phyloP scores from a whole-genome alignment of 768 basidiomycete genomes.

The Phaeotremella fagi region DNA sequence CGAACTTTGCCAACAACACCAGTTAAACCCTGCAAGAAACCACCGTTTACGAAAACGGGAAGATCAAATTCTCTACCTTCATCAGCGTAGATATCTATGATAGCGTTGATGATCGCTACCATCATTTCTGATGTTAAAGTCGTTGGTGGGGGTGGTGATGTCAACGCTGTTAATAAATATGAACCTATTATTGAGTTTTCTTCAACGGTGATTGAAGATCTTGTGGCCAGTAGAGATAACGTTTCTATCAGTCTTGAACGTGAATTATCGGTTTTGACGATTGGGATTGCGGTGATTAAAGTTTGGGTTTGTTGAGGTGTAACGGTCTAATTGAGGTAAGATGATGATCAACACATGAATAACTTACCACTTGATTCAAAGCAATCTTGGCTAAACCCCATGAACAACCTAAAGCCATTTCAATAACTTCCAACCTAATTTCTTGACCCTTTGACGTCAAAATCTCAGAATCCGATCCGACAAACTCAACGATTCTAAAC shows the following conservation, averaged over 20 bases:
- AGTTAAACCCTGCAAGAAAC: conserved; percentile 43
- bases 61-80: conserved; percentile 70
- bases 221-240: conserved; percentile 76
- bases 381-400: conserved; percentile 82
- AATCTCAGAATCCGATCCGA: conserved; percentile 33
- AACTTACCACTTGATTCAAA: conserved; percentile 60
- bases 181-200: conserved; percentile 57
- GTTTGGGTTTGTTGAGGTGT: conserved; percentile 55
- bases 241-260: conserved; percentile 77
- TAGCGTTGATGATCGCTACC: conserved; percentile 70
- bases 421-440: conserved; percentile 73
- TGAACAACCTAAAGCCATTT: conserved; percentile 56
- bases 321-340: conserved; percentile 49
- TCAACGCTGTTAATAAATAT: conserved; percentile 48
- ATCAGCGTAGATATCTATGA: conserved; percentile 92
- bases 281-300: conserved; percentile 62
- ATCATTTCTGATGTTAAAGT: conserved; percentile 59
- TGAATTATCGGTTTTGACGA: conserved; percentile 56
- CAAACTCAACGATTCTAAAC: conserved; percentile 40
- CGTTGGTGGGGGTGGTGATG: conserved; percentile 51
- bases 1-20: conserved; percentile 39
- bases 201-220: conserved; percentile 58
- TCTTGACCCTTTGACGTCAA: conserved; percentile 51
- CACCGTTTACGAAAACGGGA: conserved; percentile 42
- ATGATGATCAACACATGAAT: neutral